Percentiles rank a stretch among this genome's conserved stretches.
These are phyloP conservation scores for Skeletonema menzelii DNA, from an alignment of 108 stramenopile genomes.

Conservation along the genomic window DNA sequence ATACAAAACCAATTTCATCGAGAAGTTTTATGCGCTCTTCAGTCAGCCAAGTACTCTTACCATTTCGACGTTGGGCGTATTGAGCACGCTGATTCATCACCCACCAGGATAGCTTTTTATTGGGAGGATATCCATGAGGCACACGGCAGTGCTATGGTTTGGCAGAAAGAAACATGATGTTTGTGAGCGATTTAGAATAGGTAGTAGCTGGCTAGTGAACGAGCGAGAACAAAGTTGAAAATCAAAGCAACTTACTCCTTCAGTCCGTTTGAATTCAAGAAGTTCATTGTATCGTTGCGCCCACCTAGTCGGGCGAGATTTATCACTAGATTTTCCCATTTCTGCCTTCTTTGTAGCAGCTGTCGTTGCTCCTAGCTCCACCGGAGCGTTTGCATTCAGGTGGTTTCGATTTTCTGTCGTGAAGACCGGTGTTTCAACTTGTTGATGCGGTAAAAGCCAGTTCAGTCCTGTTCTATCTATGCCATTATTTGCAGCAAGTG, in stretches of 20 bases:
- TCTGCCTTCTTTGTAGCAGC: not conserved
- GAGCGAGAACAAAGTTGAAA: not conserved
- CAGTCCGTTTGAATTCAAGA: not conserved
- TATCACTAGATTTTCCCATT: not conserved
- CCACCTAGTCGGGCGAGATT: not conserved
- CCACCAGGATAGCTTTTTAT: slow-evolving; percentile 68
- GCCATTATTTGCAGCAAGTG: not conserved
- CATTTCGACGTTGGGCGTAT: slow-evolving; percentile 42
- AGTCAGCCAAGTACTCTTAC: slow-evolving; percentile 47
- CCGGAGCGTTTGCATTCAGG: not conserved
- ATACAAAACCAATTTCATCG: slow-evolving; percentile 65
- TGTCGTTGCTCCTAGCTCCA: not conserved
- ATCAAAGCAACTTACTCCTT: not conserved
- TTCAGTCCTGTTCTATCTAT: not conserved
- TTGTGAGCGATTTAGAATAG: not conserved
- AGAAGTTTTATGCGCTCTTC: slow-evolving; percentile 64
- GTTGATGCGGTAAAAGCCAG: not conserved
- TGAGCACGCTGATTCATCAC: slow-evolving; percentile 67
- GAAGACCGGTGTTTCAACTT: not conserved
- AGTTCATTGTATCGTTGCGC: slow-evolving; percentile 1
- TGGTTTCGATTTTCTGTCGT: not conserved
- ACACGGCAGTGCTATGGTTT: slow-evolving; percentile 59
- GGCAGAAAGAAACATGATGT: not conserved
- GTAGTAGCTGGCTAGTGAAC: not conserved
- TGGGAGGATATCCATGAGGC: slow-evolving; percentile 59